Evolutionary conservation across 2,329 filamentous ascomycete genomes (phyloP), one percentile per base, ranked within the genome.

Genomic region (Cladophialophora exuberans): DNA sequence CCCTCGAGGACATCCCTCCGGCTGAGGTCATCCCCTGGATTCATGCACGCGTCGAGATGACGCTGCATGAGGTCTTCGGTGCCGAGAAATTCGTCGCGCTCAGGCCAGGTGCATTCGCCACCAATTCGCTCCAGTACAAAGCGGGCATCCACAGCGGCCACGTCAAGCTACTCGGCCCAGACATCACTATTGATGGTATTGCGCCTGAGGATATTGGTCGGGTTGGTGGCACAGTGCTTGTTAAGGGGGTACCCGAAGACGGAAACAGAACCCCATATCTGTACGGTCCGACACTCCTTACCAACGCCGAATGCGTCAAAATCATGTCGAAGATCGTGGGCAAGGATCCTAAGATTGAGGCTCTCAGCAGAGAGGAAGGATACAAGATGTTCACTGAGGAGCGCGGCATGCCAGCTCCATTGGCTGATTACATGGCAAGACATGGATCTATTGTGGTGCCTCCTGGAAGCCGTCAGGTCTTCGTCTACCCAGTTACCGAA

Each of bases 41-140:
- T 5, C 79, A 82, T 57, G 75, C 73, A 1, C 69, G 72, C 48
- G 72, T 76, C 10, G 79, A 82, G 63, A 56, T 74, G 6, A 69
- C 56, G 20, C 65, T 81, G 22, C 65, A 72, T 3, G 71, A 76
- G 3, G 61, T 76, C 0, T 78, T 74, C 36, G 72, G 75, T 0
- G 11, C 53, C 3, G 64, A 66, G 7, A 63, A 66, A 5, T 78
- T 72, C 51, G 69, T 74, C 2, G 71, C 72, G 0, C 52, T 79
- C 1, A 68, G 78, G 6, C 75, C 77, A 0, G 75, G 67, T 1
- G 69, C 51, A 7, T 82, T 81, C 56, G 72, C 71, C 9, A 79
- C 65, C 10, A 82, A 82, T 56, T 23, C 69, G 15, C 26, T 70
- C 0, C 65, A 62, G 47, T 69, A 67, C 39, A 65, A 61, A 47